Evolutionary conservation across 2,329 filamentous ascomycete species (phyloP).

Genomic region (Hortaea werneckii): DNA sequence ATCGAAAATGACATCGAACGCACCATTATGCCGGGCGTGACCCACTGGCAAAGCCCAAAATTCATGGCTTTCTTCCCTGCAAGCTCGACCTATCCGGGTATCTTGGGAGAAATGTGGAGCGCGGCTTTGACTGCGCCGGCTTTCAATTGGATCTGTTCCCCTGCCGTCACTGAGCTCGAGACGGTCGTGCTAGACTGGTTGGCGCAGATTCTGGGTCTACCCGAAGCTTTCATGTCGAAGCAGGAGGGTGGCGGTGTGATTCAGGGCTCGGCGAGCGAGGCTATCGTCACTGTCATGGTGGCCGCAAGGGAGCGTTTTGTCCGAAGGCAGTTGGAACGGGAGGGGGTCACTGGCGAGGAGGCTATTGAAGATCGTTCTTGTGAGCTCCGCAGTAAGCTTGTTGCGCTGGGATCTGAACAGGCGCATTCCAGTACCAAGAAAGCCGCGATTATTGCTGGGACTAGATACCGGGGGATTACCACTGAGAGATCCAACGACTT

Average conservation of each 20-base stretch:
- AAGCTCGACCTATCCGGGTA: constrained; percentile 68
- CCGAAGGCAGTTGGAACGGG: constrained; percentile 45
- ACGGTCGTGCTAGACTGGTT: constrained; percentile 91
- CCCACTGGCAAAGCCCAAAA: constrained; percentile 88
- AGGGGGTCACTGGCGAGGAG: constrained; percentile 33
- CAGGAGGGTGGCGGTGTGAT: constrained; percentile 84
- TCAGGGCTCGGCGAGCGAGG: constrained; percentile 82
- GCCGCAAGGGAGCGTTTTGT: constrained; percentile 76
- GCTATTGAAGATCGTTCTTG: constrained; percentile 62
- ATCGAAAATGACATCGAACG: constrained; percentile 77
- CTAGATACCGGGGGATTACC: constrained; percentile 64
- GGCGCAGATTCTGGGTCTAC: constrained; percentile 63
- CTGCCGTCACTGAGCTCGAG: constrained; percentile 86
- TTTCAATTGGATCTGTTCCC: constrained; percentile 96
- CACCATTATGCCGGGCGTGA: constrained; percentile 84
- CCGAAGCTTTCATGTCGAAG: constrained; percentile 61
- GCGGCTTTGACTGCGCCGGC: constrained; percentile 80
- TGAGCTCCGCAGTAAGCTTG: constrained; percentile 57
- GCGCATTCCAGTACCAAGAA: constrained; percentile 81
- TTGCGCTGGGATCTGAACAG: constrained; percentile 69
- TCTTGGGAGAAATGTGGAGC: constrained; percentile 87
- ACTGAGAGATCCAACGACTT: constrained; percentile 55
- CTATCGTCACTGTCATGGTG: constrained; percentile 75
- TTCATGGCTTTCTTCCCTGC: constrained; percentile 96
- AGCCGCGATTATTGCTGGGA: constrained; percentile 73